A percentile compares a stretch with the other conserved stretches of the same genome.
These are phyloP conservation scores for Penicillium sp. DNA, from an alignment of 2,329 filamentous ascomycete species.

Conservation along the genomic window DNA sequence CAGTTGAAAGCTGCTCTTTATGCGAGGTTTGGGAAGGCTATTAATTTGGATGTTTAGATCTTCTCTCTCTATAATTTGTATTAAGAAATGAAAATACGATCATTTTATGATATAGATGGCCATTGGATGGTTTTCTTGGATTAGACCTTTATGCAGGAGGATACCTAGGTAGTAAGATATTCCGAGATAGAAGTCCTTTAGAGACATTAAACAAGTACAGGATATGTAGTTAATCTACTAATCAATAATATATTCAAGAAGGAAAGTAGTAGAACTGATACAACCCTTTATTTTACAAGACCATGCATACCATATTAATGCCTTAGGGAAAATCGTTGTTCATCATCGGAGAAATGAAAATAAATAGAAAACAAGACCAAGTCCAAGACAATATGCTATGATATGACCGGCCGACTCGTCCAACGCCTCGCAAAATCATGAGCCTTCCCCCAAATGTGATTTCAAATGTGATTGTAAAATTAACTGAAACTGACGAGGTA, in stretches of 20 bases:
- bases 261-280: not conserved
- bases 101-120: not conserved
- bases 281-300: not conserved
- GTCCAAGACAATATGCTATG: not conserved
- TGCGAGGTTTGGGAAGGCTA: slow-evolving; percentile 90
- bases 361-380: not conserved
- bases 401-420: not conserved
- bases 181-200: no score
- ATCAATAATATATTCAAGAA: not conserved
- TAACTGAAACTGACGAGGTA: not conserved
- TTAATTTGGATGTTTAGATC: slow-evolving; percentile 83
- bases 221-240: no score
- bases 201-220: no score
- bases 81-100: not conserved
- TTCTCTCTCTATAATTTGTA: not conserved
- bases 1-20: slow-evolving; percentile 89
- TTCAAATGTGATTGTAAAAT: not conserved
- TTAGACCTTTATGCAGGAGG: not conserved
- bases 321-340: not conserved
- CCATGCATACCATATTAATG: not conserved
- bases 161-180: no score
- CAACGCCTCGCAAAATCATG: not conserved
- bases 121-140: not conserved
- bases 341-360: not conserved
- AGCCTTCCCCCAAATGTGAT: not conserved